Conservation (phyloP, 768 basidiomycete genomes). For the Lentinus tigrinus region DNA sequence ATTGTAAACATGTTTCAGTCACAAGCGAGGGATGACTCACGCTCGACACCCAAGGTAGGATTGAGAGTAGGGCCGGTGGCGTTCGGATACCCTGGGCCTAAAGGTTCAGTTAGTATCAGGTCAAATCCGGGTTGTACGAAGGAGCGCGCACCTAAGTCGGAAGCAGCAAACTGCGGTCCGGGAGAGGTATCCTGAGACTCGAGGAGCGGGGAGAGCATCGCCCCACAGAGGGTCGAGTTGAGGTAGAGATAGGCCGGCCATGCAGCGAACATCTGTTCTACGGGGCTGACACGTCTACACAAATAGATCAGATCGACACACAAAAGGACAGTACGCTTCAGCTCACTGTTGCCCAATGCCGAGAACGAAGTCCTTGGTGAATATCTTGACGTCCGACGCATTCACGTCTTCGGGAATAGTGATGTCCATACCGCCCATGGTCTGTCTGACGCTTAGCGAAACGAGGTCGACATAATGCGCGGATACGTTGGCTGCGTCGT, state of each 20-base stretch:
- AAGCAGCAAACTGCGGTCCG: conserved; percentile 22
- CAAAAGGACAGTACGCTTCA: no score
- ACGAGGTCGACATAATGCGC: conserved; percentile 24
- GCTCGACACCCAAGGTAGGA: conserved; percentile 6
- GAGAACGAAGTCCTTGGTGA: conserved; percentile 14
- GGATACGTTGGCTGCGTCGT: conserved; percentile 21
- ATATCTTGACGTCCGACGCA: conserved; percentile 25
- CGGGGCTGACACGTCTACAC: conserved; percentile 30
- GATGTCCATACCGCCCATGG: conserved; percentile 27
- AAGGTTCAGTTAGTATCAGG: no score
- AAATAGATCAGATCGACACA: no score
- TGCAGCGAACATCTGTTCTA: conserved; percentile 31
- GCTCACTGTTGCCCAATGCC: not conserved
- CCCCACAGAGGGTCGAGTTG: conserved; percentile 28
- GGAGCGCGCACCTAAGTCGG: conserved; percentile 26
- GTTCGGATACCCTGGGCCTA: conserved; percentile 12
- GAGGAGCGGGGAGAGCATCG: conserved; percentile 28
- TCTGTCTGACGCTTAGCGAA: conserved; percentile 27
- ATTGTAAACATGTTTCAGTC: not conserved
- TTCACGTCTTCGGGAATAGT: conserved; percentile 23
- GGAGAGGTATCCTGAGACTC: conserved; percentile 23
- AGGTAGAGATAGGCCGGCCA: conserved; percentile 30
- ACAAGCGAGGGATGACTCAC: not conserved
- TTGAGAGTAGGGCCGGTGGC: conserved; percentile 9
- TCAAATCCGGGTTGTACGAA: not conserved